A percentile compares a stretch with the other conserved stretches of the same genome.
phyloP scores from a whole-genome alignment of 441 rosid genomes.

The Syzygium malaccense region DNA sequence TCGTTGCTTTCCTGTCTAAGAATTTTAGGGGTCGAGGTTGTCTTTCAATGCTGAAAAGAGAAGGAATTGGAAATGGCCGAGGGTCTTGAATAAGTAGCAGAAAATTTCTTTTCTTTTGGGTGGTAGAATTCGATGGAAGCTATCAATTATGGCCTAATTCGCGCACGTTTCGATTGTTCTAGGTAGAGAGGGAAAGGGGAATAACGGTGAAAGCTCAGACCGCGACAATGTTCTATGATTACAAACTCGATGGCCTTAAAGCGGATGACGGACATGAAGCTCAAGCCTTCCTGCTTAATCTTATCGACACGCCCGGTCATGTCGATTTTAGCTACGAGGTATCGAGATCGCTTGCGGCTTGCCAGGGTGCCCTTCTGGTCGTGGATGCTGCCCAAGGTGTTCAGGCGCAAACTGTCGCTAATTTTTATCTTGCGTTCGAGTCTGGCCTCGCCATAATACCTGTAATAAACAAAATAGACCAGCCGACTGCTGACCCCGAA shows the following conservation, averaged over 20 bases:
- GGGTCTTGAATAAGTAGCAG: neutral
- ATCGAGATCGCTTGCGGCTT: constrained; percentile 94
- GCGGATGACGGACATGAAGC: constrained; percentile 19
- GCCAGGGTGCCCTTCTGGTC: constrained; percentile 95
- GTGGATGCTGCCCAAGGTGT: constrained; percentile 99
- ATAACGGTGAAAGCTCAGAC: constrained; percentile 97
- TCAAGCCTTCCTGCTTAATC: constrained; percentile 50
- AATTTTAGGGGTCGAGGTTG: neutral
- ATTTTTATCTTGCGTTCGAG: constrained; percentile 94
- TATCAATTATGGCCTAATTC: neutral
- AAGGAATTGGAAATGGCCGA: neutral
- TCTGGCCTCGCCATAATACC: constrained; percentile 74
- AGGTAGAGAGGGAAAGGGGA: constrained; percentile 99
- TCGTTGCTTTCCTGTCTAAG: neutral
- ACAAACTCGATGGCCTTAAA: constrained; percentile 14
- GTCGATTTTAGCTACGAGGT: constrained; percentile 98
- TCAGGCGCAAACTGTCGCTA: constrained; percentile 98
- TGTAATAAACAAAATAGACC: constrained; percentile 92
- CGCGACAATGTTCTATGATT: constrained; percentile 81
- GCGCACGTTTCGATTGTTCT: neutral
- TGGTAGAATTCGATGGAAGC: neutral
- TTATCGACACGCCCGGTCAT: constrained; percentile 96
- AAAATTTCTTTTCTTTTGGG: neutral
- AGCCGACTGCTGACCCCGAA: constrained; percentile 98
- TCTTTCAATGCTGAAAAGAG: neutral